phyloP scores from a whole-genome alignment of 192 early-diverging fungal genomes.

The Entomortierella beljakovae region DNA sequence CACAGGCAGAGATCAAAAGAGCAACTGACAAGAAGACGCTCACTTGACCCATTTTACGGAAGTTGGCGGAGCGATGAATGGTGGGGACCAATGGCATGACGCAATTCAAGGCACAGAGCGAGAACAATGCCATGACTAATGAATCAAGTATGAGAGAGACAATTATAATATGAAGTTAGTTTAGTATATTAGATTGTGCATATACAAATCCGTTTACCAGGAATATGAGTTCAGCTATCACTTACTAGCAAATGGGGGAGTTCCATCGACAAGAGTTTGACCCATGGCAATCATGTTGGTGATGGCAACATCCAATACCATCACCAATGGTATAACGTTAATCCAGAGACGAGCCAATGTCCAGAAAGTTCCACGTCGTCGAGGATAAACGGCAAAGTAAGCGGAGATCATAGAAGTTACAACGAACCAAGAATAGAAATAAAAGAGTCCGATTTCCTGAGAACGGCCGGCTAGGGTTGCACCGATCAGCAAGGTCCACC shows the following conservation, averaged over 20 bases:
- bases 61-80: conserved; percentile 56
- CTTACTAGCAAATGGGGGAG: conserved; percentile 61
- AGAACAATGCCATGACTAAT: conserved; percentile 58
- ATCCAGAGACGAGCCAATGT: conserved; percentile 46
- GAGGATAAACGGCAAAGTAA: conserved; percentile 28
- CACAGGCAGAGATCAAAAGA: conserved; percentile 42
- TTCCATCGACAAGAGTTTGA: conserved; percentile 65
- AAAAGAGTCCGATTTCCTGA: conserved; percentile 49
- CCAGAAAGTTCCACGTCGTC: conserved; percentile 31
- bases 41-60: conserved; percentile 25
- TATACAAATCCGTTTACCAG: too few species aligned
- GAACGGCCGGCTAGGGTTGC: conserved; percentile 35
- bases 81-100: conserved; percentile 59
- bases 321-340: conserved; percentile 45
- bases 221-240: background rate
- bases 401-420: conserved; percentile 43
- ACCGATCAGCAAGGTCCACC: conserved; percentile 56
- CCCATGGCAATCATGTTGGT: conserved; percentile 57
- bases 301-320: conserved; percentile 57
- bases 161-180: too few species aligned
- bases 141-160: too few species aligned
- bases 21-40: conserved; percentile 39
- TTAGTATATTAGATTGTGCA: too few species aligned
- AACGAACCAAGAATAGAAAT: conserved; percentile 56
- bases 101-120: conserved; percentile 50